These are phyloP conservation scores for Combretum micranthum DNA, from an alignment of 345 rosid genomes.

Conservation along the genomic window DNA sequence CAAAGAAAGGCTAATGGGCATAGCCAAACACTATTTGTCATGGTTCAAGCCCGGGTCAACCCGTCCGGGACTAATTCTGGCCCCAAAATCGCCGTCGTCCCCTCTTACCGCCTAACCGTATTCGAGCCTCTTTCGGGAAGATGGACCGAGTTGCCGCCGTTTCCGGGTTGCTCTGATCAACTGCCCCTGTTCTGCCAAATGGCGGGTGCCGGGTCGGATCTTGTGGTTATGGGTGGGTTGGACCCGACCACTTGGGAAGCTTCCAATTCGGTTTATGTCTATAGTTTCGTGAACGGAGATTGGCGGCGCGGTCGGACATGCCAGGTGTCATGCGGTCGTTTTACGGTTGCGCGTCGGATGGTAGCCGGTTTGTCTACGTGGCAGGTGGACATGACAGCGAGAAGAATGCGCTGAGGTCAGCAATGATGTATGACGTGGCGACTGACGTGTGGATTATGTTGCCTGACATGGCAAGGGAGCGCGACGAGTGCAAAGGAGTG, in stretches of 20 bases:
- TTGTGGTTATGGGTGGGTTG: conserved; percentile 77
- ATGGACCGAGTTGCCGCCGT: conserved; percentile 52
- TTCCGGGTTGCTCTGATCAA: conserved; percentile 35
- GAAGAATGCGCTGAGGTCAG: conserved; percentile 61
- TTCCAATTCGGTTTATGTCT: conserved; percentile 39
- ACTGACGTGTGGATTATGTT: conserved; percentile 42
- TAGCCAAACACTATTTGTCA: conserved; percentile 41
- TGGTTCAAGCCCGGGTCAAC: conserved; percentile 49
- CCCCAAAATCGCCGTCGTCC: conserved; percentile 19
- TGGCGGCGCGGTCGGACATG: conserved; percentile 63
- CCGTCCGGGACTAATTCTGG: conserved; percentile 10
- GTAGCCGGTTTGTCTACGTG: conserved; percentile 47
- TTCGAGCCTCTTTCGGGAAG: conserved; percentile 47
- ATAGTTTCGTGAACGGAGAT: conserved; percentile 34
- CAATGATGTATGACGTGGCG: conserved; percentile 50
- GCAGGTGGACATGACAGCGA: conserved; percentile 74
- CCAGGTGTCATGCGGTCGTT: conserved; percentile 57
- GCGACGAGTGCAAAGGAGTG: conserved; percentile 67
- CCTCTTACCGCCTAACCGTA: conserved; percentile 29
- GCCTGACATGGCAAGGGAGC: conserved; percentile 65
- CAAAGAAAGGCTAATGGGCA: conserved; percentile 21
- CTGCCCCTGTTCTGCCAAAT: conserved; percentile 63
- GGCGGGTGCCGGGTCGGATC: conserved; percentile 45
- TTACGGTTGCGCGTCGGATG: conserved; percentile 65
- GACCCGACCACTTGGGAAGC: conserved; percentile 59